Conservation (phyloP, 1,284 basidiomycete species). For the Trichosporon ovoides region DNA sequence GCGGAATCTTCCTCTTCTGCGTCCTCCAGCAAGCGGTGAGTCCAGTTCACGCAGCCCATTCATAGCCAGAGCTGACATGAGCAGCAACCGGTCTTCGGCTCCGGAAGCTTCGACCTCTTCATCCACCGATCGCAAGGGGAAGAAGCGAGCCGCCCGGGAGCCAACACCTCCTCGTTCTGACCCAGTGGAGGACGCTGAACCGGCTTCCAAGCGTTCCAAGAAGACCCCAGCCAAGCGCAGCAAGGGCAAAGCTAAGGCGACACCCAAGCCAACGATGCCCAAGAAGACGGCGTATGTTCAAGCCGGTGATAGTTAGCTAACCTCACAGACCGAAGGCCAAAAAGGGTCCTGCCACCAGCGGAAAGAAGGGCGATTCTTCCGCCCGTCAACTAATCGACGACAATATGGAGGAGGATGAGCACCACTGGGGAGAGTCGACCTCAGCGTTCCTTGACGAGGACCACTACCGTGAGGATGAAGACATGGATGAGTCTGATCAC, state of each 20-base stretch:
- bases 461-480: conserved; percentile 61
- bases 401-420: conserved; percentile 59
- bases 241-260: conserved; percentile 34
- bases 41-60: not conserved
- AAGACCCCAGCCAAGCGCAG: conserved; percentile 12
- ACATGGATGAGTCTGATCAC: conserved; percentile 65
- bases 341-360: conserved; percentile 22
- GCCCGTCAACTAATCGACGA: conserved; percentile 58
- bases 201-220: conserved; percentile 19
- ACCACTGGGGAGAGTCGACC: conserved; percentile 33
- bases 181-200: conserved; percentile 20
- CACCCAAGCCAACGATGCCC: conserved; percentile 37
- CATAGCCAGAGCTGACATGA: not conserved
- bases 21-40: conserved; percentile 22
- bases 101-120: conserved; percentile 3
- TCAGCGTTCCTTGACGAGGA: conserved; percentile 28
- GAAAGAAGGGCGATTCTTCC: conserved; percentile 41
- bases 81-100: not conserved
- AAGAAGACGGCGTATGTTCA: conserved; percentile 33
- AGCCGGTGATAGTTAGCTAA: not conserved
- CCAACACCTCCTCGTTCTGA: conserved; percentile 12
- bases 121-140: conserved; percentile 38
- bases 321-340: conserved; percentile 29
- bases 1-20: conserved; percentile 9
- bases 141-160: conserved; percentile 33